A percentile compares a stretch with the other conserved stretches of the same genome.
phyloP scores from a whole-genome alignment of 2,329 filamentous ascomycete genomes.

The Penicillium sp. region DNA sequence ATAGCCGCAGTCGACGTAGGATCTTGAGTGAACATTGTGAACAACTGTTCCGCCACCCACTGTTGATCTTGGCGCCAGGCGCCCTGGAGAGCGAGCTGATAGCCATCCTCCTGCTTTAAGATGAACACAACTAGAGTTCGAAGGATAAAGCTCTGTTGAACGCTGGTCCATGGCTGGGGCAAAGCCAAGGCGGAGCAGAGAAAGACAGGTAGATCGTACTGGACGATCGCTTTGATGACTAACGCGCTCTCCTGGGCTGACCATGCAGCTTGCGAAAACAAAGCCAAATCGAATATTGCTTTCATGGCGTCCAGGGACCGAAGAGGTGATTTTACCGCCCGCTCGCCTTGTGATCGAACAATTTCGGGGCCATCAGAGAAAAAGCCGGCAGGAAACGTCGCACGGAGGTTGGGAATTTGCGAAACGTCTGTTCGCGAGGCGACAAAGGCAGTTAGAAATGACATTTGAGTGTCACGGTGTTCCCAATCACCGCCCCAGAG shows the following conservation, averaged over 20 bases:
- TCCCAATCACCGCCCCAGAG: constrained; percentile 92
- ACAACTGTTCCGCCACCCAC: constrained; percentile 82
- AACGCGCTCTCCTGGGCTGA: constrained; percentile 59
- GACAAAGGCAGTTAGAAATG: constrained; percentile 89
- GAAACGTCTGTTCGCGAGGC: constrained; percentile 80
- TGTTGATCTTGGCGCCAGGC: constrained; percentile 88
- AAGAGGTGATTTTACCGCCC: constrained; percentile 81
- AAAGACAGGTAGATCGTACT: constrained; percentile 56
- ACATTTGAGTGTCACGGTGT: constrained; percentile 83
- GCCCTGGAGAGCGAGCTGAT: constrained; percentile 88
- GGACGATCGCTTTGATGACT: constrained; percentile 65
- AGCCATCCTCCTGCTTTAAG: constrained; percentile 74
- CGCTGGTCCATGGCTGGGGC: constrained; percentile 54
- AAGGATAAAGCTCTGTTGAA: constrained; percentile 55
- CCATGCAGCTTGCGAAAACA: constrained; percentile 63
- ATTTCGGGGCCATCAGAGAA: constrained; percentile 66
- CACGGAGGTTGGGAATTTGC: constrained; percentile 79
- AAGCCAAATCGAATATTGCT: constrained; percentile 66
- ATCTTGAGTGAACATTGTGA: constrained; percentile 74
- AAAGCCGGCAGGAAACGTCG: constrained; percentile 72
- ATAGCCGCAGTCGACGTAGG: constrained; percentile 71
- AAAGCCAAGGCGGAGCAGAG: constrained; percentile 55
- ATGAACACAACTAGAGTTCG: constrained; percentile 78
- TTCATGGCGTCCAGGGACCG: constrained; percentile 84
- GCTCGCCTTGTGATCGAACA: constrained; percentile 64